Base-by-base conservation (phyloP, 108 stramenopile species). In the Thalassiosira profunda region DNA sequence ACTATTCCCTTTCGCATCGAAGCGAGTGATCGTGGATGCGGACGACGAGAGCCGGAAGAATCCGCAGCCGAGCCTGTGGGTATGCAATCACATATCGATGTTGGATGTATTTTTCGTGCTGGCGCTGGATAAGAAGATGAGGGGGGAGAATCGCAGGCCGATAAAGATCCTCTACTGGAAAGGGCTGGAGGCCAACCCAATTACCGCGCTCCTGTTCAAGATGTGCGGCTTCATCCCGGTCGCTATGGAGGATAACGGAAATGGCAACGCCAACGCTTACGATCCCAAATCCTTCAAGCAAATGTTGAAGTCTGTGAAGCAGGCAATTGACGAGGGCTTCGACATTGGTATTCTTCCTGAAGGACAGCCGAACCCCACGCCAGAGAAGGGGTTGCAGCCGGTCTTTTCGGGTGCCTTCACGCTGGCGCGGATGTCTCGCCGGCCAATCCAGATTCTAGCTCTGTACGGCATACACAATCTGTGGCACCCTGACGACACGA, bases 131-230 rank as follows among this genome's bases (percentile, higher is more conserved):
- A 59, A 70, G 49, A 53, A 81, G 30, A 62, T 95, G 72, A 79
- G 91, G 26, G 93, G 93, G 23, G 74, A 73, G 53, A 74, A 80
- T 20, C 81, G 81, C 54, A 87, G 94, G 31, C 94, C 91, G 0
- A 93, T 95, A 42, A 93, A 93, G 44, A 86, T 91, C 58, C 72
- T 95, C 29, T 95, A 95, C 60, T 95, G 94, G 94, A 91, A 91
- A 53, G 83, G 85, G 26, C 72, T 95, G 17, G 94, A 95, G 66
- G 64, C 82, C 20, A 93, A 95, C 72, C 87, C 86, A 14, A 65
- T 95, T 28, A 88, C 90, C 15, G 60, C 81, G 56, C 30, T 90
- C 2, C 40, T 93, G 9, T 95, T 89, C 64, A 71, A 46, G 44
- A 88, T 90, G 73, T 90, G 88, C 49, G 94, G 94, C 20, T 92